Percentiles rank a stretch among this genome's conserved stretches.
Conservation (phyloP, 805 yeast species). For the Pichia occidentalis region DNA sequence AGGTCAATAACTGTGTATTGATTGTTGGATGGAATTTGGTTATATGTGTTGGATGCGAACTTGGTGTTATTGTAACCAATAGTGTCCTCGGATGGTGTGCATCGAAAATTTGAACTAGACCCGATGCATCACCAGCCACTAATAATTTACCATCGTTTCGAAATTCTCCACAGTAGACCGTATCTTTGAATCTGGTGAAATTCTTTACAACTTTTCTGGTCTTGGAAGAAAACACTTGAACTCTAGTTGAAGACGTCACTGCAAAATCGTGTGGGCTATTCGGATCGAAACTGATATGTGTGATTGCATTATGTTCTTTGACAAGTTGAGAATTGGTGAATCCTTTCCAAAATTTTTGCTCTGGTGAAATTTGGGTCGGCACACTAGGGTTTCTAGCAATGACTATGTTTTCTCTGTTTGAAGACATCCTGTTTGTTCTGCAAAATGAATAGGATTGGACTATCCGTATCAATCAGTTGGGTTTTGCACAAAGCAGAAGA, state of each 20-base stretch:
- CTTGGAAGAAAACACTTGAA: conserved; percentile 89
- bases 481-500: no score
- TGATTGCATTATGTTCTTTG: conserved; percentile 88
- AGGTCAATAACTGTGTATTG: conserved; percentile 71
- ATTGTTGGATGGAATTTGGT: conserved; percentile 82
- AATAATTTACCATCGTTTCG: conserved; percentile 85
- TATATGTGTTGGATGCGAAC: conserved; percentile 85
- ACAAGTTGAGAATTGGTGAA: conserved; percentile 79
- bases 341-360: conserved; percentile 90
- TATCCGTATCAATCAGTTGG: no score
- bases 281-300: conserved; percentile 84
- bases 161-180: conserved; percentile 87
- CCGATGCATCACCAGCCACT: conserved; percentile 94
- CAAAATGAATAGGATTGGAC: no score
- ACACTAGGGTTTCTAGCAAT: conserved; percentile 66
- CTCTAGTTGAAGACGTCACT: conserved; percentile 82
- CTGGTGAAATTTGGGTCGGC: conserved; percentile 84
- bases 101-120: conserved; percentile 86
- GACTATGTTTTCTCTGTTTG: conserved; percentile 57
- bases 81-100: conserved; percentile 67
- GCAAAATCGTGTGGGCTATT: conserved; percentile 86
- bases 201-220: conserved; percentile 88
- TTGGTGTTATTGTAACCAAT: conserved; percentile 74
- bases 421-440: conserved; percentile 52
- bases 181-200: conserved; percentile 80